Evolutionary conservation across 805 yeast species (phyloP), one percentile per base, ranked within the genome.

Genomic region (Cyberlindnera maritima): DNA sequence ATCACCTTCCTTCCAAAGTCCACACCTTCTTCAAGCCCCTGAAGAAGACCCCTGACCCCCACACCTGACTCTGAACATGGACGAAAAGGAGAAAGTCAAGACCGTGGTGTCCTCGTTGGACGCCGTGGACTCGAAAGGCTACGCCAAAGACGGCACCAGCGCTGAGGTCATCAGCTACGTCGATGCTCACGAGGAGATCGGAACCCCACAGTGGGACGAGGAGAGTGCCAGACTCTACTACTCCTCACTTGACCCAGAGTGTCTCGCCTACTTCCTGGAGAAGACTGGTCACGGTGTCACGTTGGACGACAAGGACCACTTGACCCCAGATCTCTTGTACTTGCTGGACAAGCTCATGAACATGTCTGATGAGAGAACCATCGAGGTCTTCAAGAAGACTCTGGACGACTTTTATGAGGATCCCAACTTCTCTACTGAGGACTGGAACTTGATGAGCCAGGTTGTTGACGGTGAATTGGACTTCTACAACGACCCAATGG

Each of bases 401-500:
- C 51, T 71, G 3, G 66, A 56, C 1, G 67, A 71, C 17, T 80
- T 76, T 51, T 55, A 55, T 6, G 73, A 68, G 43, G 85, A 80
- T 57, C 70, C 72, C 32, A 77, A 77, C 55, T 67, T 79, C 49
- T 72, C 76, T 13, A 52, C 44, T 2, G 60, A 56, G 2, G 56
- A 52, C 21, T 52, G 53, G 53, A 18, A 14, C 6, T 49, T 47
- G 20, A 47, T 52, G 36, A 36, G 40, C 33, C 15, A 35, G 15
- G 36, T 36, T 11, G 26, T 41, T n/a, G 19, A 35, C 15, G 51
- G 51, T 21, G 39, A 33, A 4, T 9, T 41, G 3, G 50, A 44
- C 33, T 13, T 43, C 29, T n/a, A 41, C 23, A 28, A 29, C 8
- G 44, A 47, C 20, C 43, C 53, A 12, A 9, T 41, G 9, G n/a